These are phyloP conservation scores for Pleurotus citrinopileatus DNA, from an alignment of 768 basidiomycete genomes.

Conservation along the genomic window DNA sequence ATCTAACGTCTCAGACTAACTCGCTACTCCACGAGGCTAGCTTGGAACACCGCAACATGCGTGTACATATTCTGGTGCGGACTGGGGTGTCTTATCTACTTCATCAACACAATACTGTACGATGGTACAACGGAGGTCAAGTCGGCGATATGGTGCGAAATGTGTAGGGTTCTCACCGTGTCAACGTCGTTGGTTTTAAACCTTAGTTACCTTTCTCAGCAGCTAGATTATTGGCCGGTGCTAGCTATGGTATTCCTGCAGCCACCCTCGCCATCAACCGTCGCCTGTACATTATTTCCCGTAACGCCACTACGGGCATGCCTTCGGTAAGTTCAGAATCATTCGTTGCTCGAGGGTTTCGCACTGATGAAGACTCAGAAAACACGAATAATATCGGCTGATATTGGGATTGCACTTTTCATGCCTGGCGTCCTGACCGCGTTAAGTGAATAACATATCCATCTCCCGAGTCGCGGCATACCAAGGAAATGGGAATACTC, in stretches of 20 bases:
- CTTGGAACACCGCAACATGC: slow-evolving; percentile 52
- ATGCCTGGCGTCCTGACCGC: background rate
- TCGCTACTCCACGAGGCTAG: no score
- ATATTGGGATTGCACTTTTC: slow-evolving; percentile 9
- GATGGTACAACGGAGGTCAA: background rate
- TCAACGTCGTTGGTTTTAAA: background rate
- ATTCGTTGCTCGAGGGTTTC: background rate
- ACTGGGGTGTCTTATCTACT: slow-evolving; percentile 35
- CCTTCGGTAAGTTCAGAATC: background rate
- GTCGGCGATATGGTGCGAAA: slow-evolving; percentile 6
- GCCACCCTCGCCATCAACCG: slow-evolving; percentile 9
- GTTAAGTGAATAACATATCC: background rate
- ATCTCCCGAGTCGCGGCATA: no score
- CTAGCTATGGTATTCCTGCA: slow-evolving; percentile 7
- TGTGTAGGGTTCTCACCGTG: background rate
- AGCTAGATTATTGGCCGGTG: background rate
- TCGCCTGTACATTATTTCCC: slow-evolving; percentile 10
- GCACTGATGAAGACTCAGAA: background rate
- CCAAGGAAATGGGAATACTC: no score
- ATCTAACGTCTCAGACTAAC: no score
- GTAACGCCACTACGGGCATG: background rate
- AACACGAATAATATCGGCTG: background rate
- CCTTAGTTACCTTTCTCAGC: background rate
- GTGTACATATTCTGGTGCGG: slow-evolving; percentile 49
- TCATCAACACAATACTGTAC: slow-evolving; percentile 46